Conservation (phyloP, 2,329 filamentous ascomycete species). For the Pseudogymnoascus sp. region DNA sequence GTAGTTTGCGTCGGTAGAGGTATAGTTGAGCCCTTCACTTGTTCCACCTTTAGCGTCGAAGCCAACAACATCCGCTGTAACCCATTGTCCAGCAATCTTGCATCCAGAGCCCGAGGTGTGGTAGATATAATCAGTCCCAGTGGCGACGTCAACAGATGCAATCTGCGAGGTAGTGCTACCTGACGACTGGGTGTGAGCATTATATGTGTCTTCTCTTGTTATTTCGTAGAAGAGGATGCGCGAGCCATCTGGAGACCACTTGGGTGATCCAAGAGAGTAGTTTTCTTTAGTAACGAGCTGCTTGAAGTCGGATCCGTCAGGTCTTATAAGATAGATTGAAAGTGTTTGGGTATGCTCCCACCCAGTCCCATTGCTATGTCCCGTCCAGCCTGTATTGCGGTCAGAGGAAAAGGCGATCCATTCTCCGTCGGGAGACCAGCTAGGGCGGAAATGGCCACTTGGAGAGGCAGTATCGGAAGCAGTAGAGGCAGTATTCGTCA, state of each 20-base stretch:
- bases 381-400: slow-evolving; percentile 36
- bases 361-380: slow-evolving; percentile 34
- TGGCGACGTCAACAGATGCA: slow-evolving; percentile 34
- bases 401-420: slow-evolving; percentile 37
- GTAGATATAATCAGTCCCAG: slow-evolving; percentile 28
- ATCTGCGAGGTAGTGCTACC: slow-evolving; percentile 28
- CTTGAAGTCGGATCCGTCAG: slow-evolving; percentile 33
- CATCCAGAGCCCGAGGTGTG: slow-evolving; percentile 18
- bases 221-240: slow-evolving; percentile 36
- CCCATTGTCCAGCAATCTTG: slow-evolving; percentile 16
- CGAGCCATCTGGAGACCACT: slow-evolving; percentile 32
- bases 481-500: slow-evolving; percentile 30
- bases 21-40: slow-evolving; percentile 19
- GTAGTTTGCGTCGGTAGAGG: slow-evolving; percentile 5
- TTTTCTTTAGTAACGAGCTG: slow-evolving; percentile 28
- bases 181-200: slow-evolving; percentile 28
- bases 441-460: slow-evolving; percentile 33
- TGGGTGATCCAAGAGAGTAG: slow-evolving; percentile 33
- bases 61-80: slow-evolving; percentile 15
- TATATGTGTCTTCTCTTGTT: slow-evolving; percentile 32
- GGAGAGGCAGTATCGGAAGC: slow-evolving; percentile 23
- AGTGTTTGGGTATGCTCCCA: slow-evolving; percentile 37
- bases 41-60: slow-evolving; percentile 16
- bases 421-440: slow-evolving; percentile 36
- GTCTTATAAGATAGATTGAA: slow-evolving; percentile 34